A percentile compares a stretch with the other conserved stretches of the same genome.
Conservation (phyloP, 495 filamentous ascomycete genomes). For the Chaetomium tenue region DNA sequence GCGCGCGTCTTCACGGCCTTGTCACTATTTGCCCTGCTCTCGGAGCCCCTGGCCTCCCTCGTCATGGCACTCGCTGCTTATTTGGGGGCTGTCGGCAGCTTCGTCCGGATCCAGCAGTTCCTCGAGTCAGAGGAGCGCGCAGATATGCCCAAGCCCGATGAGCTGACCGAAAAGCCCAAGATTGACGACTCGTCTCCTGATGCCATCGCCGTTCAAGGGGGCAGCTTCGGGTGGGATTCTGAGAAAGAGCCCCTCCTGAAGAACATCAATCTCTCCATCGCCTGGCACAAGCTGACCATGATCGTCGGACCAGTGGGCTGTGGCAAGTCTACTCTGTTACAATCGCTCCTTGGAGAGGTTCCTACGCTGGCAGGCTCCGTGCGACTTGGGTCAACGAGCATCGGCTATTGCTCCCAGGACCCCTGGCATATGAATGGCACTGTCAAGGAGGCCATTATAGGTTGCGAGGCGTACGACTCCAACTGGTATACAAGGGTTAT, state of each 20-base stretch:
- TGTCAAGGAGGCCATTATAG: conserved; percentile 41
- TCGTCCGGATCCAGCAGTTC: conserved; percentile 60
- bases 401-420: conserved; percentile 37
- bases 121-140: conserved; percentile 43
- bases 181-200: conserved; percentile 17
- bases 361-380: conserved; percentile 40
- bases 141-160: conserved; percentile 20
- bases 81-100: conserved; percentile 56
- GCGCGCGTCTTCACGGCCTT: conserved; percentile 58
- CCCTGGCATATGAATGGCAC: conserved; percentile 41
- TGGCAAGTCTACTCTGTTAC: conserved; percentile 61
- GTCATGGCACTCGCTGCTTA: conserved; percentile 58
- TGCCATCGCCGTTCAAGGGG: conserved; percentile 47
- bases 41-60: conserved; percentile 56
- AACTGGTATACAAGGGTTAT: conserved; percentile 45
- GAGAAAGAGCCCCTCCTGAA: conserved; percentile 47
- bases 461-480: conserved; percentile 30
- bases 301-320: conserved; percentile 60
- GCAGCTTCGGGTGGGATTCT: conserved; percentile 52
- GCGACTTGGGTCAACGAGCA: conserved; percentile 25
- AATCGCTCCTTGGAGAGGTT: conserved; percentile 58
- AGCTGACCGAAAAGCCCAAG: background rate
- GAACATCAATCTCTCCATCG: conserved; percentile 43
- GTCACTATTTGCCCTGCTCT: conserved; percentile 59
- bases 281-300: conserved; percentile 41